These are phyloP conservation scores for Pichia sp. DNA, from an alignment of 1,139 yeast species.

Conservation along the genomic window DNA sequence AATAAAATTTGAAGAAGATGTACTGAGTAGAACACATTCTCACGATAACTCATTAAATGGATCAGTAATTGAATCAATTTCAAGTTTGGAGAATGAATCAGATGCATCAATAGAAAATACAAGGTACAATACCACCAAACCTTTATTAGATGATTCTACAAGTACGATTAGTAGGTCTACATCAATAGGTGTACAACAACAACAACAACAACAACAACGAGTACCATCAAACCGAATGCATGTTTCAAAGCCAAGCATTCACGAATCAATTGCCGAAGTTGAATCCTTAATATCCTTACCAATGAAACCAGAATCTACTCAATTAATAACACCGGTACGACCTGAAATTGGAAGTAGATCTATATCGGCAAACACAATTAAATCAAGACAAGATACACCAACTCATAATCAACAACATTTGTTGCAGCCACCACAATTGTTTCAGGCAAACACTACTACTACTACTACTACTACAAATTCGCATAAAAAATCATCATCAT, in stretches of 20 bases:
- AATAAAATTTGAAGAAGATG: constrained; percentile 1
- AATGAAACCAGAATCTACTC: background rate
- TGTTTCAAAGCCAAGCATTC: background rate
- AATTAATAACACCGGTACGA: background rate
- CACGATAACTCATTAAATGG: background rate
- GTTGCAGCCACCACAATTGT: background rate
- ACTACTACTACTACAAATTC: background rate
- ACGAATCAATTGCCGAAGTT: background rate
- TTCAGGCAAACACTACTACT: no score
- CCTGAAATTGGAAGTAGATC: background rate
- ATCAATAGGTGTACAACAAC: background rate
- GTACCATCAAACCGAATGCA: background rate
- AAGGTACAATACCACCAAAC: background rate
- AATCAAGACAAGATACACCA: background rate
- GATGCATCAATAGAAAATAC: background rate
- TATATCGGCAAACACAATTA: background rate
- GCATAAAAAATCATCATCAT: background rate
- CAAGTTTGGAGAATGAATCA: background rate
- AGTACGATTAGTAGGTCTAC: background rate
- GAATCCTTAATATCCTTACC: no score
- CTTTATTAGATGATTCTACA: background rate
- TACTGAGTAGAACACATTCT: background rate
- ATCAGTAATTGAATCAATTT: background rate
- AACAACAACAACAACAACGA: background rate
- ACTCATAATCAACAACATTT: background rate